Conservation (phyloP, 306 rosid species). For the Casuarina cunninghamiana region DNA sequence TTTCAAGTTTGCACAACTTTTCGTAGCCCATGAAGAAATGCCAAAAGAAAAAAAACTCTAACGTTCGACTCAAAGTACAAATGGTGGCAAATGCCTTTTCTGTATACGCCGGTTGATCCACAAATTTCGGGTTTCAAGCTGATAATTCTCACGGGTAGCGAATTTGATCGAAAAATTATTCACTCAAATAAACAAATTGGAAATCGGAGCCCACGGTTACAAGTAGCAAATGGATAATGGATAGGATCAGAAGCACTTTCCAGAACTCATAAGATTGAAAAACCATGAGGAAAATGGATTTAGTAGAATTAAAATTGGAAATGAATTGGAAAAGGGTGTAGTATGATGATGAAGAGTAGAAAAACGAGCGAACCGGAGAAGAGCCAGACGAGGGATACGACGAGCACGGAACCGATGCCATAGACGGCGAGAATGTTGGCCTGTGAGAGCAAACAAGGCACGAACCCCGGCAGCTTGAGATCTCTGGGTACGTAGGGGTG, state of each 20-base stretch:
- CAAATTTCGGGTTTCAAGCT: not conserved
- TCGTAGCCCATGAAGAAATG: not conserved
- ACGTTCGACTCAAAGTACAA: not conserved
- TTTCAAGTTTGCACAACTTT: not conserved
- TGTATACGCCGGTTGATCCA: not conserved
- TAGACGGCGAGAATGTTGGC: conserved; percentile 49
- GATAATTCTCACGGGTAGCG: not conserved
- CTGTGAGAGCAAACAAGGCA: conserved; percentile 55
- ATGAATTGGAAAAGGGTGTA: not conserved
- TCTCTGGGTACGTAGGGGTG: conserved; percentile 76
- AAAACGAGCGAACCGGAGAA: conserved; percentile 51
- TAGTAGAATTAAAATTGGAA: not conserved
- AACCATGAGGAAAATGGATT: no score
- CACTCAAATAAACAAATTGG: not conserved
- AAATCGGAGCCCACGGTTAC: not conserved
- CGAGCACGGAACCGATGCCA: conserved; percentile 39
- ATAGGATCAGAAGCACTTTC: not conserved
- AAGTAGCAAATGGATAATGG: not conserved
- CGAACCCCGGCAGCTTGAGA: conserved; percentile 57
- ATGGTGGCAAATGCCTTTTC: not conserved
- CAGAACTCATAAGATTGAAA: not conserved
- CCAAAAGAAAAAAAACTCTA: not conserved
- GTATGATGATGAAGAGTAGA: not conserved
- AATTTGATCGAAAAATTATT: not conserved
- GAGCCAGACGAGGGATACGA: conserved; percentile 51